Evolutionary conservation across 2,329 filamentous ascomycete species (phyloP).

Genomic region (Ceratocystis cubensis): DNA sequence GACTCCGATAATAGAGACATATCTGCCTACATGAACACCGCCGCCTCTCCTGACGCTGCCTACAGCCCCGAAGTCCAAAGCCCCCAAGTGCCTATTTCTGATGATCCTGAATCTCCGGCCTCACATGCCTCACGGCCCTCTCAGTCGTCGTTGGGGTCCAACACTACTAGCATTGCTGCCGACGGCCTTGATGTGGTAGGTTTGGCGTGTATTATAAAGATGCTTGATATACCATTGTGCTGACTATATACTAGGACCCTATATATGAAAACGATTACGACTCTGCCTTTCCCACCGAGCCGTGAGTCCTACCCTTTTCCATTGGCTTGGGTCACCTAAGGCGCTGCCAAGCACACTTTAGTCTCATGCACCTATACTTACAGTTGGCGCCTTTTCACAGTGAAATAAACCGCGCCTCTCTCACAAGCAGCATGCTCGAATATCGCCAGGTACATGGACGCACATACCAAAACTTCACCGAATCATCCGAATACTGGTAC

Average conservation of each 20-base stretch:
- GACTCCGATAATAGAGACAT: background rate
- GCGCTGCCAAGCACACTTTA: background rate
- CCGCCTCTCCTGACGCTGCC: background rate
- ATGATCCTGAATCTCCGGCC: background rate
- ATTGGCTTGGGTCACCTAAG: background rate
- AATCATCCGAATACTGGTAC: slow-evolving; percentile 25
- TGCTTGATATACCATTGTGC: background rate
- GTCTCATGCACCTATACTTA: background rate
- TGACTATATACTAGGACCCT: slow-evolving; percentile 11
- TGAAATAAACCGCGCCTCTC: slow-evolving; percentile 24
- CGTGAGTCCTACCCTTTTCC: slow-evolving; percentile 12
- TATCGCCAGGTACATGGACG: slow-evolving; percentile 27
- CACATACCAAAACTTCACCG: slow-evolving; percentile 27
- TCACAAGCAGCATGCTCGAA: slow-evolving; percentile 26
- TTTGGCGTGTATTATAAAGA: background rate
- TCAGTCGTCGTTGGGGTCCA: slow-evolving; percentile 11
- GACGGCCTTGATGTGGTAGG: slow-evolving; percentile 18
- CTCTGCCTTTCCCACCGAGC: slow-evolving; percentile 16
- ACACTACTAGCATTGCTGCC: slow-evolving; percentile 17
- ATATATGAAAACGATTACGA: slow-evolving; percentile 16
- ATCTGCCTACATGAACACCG: background rate
- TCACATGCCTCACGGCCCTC: slow-evolving; percentile 13
- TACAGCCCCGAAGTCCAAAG: background rate
- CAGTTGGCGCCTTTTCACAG: background rate
- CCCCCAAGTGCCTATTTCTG: background rate